A percentile compares a stretch with the other conserved stretches of the same genome.
Evolutionary conservation across 2,329 filamentous ascomycete genomes (phyloP).

Genomic region (Leptographium lundbergii): DNA sequence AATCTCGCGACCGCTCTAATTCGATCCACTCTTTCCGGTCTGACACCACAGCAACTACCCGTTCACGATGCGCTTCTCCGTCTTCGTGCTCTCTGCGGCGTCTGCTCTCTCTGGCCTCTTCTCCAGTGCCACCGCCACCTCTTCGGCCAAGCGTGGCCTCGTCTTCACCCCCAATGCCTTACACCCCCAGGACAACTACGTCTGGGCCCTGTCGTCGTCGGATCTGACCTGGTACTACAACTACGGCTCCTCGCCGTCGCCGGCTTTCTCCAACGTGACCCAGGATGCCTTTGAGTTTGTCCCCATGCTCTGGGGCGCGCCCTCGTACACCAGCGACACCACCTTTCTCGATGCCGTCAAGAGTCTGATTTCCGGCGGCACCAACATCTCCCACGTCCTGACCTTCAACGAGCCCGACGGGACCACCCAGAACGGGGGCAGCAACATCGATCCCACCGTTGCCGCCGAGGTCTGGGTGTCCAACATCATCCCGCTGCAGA

Average conservation of each 20-base stretch:
- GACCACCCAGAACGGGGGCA: constrained; percentile 42
- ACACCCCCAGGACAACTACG: constrained; percentile 46
- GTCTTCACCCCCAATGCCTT: constrained; percentile 48
- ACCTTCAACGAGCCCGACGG: constrained; percentile 72
- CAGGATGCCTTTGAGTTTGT: constrained; percentile 58
- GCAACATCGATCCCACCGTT: constrained; percentile 40
- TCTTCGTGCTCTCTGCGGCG: not conserved
- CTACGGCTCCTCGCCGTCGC: constrained; percentile 47
- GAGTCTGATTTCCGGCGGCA: constrained; percentile 34
- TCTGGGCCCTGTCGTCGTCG: constrained; percentile 46
- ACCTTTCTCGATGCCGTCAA: constrained; percentile 50
- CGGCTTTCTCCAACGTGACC: constrained; percentile 31
- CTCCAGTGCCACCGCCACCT: constrained; percentile 13
- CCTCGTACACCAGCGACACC: constrained; percentile 33
- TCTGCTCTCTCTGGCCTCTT: not conserved
- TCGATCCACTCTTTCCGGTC: not conserved
- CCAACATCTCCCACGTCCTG: constrained; percentile 55
- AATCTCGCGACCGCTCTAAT: not conserved
- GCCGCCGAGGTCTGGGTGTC: constrained; percentile 59
- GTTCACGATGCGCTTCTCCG: not conserved
- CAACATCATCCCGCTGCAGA: constrained; percentile 56
- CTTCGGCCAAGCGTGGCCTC: constrained; percentile 56
- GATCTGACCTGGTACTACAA: constrained; percentile 80
- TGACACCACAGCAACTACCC: too few species aligned
- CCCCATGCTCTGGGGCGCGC: constrained; percentile 66